Evolutionary conservation across 2,329 filamentous ascomycete genomes (phyloP), one percentile per base, ranked within the genome.

Genomic region (Penicillium occitanis): DNA sequence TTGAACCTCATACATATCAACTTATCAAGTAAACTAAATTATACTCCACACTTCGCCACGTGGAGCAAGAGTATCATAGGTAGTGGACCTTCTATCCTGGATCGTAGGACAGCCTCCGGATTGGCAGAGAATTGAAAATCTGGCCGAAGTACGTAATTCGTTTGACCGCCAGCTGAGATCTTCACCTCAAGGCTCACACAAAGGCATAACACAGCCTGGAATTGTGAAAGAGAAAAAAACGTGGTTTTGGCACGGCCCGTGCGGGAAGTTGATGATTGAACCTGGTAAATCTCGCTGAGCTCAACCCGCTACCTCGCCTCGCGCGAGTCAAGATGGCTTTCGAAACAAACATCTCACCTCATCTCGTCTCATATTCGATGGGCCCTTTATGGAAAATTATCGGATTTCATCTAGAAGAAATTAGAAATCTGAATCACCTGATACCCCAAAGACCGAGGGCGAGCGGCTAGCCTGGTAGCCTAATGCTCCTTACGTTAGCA

Each of bases 21-120:
- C 37, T 40, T 42, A n/a, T 14, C 37, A 40, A 14, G 37, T 30
- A 57, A 25, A 44, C 25, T 7, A 25, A n/a, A 44, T 17, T 7
- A 57, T 19, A 57, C 62, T 58, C 51, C 62, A 64, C 62, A 48
- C 11, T 40, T 37, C 40, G 28, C 62, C 62, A 64, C 62, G 62
- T 64, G 62, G 62, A 58, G 48, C 40, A 58, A 48, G 51, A 51
- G 28, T 58, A 25, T 53, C 17, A 63, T 63, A 28, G 22, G 28
- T 25, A 14, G 46, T 40, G 55, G 55, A 11, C 5, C 48, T 51
- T 30, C 19, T 28, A 13, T 42, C 51, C 50, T 19, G 25, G 2
- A 30, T 55, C 17, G 44, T 30, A 25, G 19, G 40, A 42, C 37
- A 63, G 14, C n/a, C n/a, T 33, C 28, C 25, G 10, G 22, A 48